Percentiles rank a stretch among this genome's conserved stretches.
Evolutionary conservation across 2,329 filamentous ascomycete genomes (phyloP).

Genomic region (Colletotrichum sublineola): DNA sequence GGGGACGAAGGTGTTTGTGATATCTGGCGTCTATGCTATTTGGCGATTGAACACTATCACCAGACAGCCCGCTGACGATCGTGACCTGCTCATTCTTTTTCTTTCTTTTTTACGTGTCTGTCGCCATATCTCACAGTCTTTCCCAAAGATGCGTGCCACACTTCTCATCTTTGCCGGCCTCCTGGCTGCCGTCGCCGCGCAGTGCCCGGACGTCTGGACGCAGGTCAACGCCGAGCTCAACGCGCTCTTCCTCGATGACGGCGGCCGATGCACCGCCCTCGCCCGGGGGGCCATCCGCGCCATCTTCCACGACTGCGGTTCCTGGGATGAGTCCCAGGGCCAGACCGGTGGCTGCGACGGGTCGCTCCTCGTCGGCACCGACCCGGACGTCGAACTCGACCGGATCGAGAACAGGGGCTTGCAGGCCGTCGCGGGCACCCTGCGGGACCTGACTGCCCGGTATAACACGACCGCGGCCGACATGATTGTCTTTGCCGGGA

Average conservation of each 20-base stretch:
- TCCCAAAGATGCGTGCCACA: constrained; percentile 3
- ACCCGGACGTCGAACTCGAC: constrained; percentile 49
- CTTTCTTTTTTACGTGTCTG: not conserved
- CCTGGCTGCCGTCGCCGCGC: not conserved
- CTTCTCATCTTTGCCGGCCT: constrained; percentile 19
- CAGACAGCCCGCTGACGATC: not conserved
- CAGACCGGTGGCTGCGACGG: constrained; percentile 60
- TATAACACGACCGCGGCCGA: constrained; percentile 64
- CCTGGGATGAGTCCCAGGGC: constrained; percentile 54
- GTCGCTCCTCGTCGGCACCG: constrained; percentile 54
- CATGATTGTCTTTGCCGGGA: constrained; percentile 62
- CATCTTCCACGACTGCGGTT: constrained; percentile 62
- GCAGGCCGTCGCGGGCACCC: constrained; percentile 54
- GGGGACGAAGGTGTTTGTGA: not conserved
- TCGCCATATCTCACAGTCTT: not conserved
- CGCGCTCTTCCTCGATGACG: constrained; percentile 49
- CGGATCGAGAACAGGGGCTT: constrained; percentile 62
- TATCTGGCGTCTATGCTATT: no score
- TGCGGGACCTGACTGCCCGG: constrained; percentile 54
- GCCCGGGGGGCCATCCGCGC: constrained; percentile 60
- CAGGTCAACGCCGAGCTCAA: constrained; percentile 55
- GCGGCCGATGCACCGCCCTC: constrained; percentile 53
- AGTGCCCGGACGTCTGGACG: constrained; percentile 51
- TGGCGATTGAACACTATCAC: not conserved
- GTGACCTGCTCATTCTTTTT: not conserved